These are phyloP conservation scores for Zygosaccharomyces pseudobailii DNA, from an alignment of 1,139 yeast species.

Conservation along the genomic window DNA sequence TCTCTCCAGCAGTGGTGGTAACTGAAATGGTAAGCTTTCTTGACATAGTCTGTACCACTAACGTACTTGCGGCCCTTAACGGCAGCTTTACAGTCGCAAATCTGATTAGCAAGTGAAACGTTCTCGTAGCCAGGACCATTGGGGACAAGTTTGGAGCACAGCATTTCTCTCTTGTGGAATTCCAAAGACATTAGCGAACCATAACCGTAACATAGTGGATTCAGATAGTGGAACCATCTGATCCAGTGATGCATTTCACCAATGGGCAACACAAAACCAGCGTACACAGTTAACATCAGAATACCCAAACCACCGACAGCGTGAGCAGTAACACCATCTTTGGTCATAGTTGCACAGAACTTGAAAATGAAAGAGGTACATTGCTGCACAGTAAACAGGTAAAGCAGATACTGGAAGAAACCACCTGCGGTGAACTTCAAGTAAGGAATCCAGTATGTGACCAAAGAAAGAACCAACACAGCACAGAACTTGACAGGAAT, in stretches of 20 bases:
- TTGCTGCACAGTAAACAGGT: constrained; percentile 44
- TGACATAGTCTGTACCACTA: constrained; percentile 46
- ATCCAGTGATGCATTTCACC: constrained; percentile 61
- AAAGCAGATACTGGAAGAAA: constrained; percentile 52
- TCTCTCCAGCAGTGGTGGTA: constrained; percentile 62
- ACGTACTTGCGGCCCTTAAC: constrained; percentile 43
- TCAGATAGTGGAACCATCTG: constrained; percentile 54
- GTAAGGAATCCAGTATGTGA: constrained; percentile 54
- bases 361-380: constrained; percentile 57
- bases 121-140: constrained; percentile 47
- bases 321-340: constrained; percentile 55
- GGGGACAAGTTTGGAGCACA: constrained; percentile 48
- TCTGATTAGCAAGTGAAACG: constrained; percentile 39
- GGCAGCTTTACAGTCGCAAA: constrained; percentile 48
- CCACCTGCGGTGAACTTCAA: constrained; percentile 56
- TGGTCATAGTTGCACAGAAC: constrained; percentile 53
- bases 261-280: constrained; percentile 57
- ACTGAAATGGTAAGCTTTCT: constrained; percentile 37
- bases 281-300: constrained; percentile 49
- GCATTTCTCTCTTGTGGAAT: constrained; percentile 47
- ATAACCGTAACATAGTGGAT: constrained; percentile 54
- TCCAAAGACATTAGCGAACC: constrained; percentile 55
- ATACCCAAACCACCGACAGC: constrained; percentile 56
- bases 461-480: constrained; percentile 43
- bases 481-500: constrained; percentile 50